Evolutionary conservation across 2,329 filamentous ascomycete species (phyloP), one percentile per base, ranked within the genome.

Genomic region (Eutypa lata): DNA sequence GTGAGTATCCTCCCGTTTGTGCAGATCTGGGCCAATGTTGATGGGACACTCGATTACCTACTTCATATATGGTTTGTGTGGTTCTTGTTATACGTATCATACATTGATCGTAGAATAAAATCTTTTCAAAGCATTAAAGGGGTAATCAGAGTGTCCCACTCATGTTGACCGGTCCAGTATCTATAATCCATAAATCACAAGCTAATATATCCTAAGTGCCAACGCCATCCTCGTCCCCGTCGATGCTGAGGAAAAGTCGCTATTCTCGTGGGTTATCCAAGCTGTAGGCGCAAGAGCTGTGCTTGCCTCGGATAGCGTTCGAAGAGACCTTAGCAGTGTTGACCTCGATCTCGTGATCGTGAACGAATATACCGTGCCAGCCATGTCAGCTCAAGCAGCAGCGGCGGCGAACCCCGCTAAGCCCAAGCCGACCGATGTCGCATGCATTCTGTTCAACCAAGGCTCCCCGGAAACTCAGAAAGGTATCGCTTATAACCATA

Each of bases 401-500:
- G 56, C 62, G 52, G 18, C 63, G 21, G 49, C 70, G 1, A 61
- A 62, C 0, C 60, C 68, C 0, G 65, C 68, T 1, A 58, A 69
- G 6, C 68, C 73, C 0, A 63, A 69, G 0, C 71, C 76, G 0
- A 71, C 77, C 21, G 76, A 80, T 22, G 73, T 76, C 2, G 84
- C 84, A 0, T 88, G 85, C 61, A 74, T 84, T 3, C 77, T 89
- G 4, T 83, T 87, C 55, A 81, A 79, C 0, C 80, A 79, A 2
- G 80, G 81, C 0, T 81, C 80, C 0, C 80, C 81, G 1, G 78
- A 77, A 47, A 77, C 75, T 48, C 80, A 82, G 0, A 83, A 83
- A 53, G 84, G 83, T 1, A 80, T 85, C 13, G 80, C 86, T 18
- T 81, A 87, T 54, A 81, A 80, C 7, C 86, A 89, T 59, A 71